Conservation (phyloP, 495 filamentous ascomycete species). For the Neurospora sp. region DNA sequence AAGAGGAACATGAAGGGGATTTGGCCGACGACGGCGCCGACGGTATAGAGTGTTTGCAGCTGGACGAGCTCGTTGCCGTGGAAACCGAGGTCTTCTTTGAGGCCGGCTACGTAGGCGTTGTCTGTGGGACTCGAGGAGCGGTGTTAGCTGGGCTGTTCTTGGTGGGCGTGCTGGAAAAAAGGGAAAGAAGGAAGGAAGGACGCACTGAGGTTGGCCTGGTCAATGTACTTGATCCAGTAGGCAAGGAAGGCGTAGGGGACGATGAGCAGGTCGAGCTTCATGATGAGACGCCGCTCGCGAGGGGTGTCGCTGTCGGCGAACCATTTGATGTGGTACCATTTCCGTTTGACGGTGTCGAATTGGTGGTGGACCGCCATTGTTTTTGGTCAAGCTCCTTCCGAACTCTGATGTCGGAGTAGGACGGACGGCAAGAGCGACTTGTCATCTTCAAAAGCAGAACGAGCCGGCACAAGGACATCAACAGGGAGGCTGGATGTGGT, state of each 20-base stretch:
- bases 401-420: not conserved
- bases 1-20: slow-evolving; percentile 42
- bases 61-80: slow-evolving; percentile 39
- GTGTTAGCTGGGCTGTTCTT: not conserved
- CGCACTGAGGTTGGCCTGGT: slow-evolving; percentile 25
- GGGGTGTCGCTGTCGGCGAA: slow-evolving; percentile 33
- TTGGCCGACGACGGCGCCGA: slow-evolving; percentile 42
- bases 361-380: slow-evolving; percentile 1
- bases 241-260: slow-evolving; percentile 30
- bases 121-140: slow-evolving; percentile 8
- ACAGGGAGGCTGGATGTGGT: not conserved
- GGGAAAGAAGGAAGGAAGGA: not conserved
- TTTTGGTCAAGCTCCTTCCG: not conserved
- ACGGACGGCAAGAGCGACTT: not conserved
- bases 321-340: slow-evolving; percentile 33
- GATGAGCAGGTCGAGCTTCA: slow-evolving; percentile 34
- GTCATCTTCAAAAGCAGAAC: not conserved
- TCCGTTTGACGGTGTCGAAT: slow-evolving; percentile 7
- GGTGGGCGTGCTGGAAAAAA: not conserved
- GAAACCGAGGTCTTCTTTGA: slow-evolving; percentile 30
- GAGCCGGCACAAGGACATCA: not conserved
- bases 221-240: slow-evolving; percentile 41
- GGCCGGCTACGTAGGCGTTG: slow-evolving; percentile 30
- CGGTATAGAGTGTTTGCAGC: slow-evolving; percentile 38
- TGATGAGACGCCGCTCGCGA: slow-evolving; percentile 31